phyloP scores from a whole-genome alignment of 1,284 basidiomycete genomes.

The Ustilago sp. region DNA sequence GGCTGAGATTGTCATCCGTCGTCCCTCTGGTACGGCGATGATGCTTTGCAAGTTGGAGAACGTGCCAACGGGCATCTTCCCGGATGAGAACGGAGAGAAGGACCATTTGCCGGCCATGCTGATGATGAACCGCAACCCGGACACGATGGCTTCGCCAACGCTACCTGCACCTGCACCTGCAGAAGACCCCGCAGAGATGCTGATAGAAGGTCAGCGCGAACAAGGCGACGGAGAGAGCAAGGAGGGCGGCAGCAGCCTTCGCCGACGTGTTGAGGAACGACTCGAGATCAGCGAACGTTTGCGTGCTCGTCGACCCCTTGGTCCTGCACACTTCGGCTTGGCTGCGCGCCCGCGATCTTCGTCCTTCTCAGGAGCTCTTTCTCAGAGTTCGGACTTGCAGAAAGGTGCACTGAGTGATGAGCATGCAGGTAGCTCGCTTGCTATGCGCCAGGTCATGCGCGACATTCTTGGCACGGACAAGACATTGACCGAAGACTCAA shows the following conservation, averaged over 20 bases:
- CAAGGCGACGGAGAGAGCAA: background rate
- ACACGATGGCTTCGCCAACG: slow-evolving; percentile 39
- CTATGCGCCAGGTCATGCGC: slow-evolving; percentile 55
- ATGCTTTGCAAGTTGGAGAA: slow-evolving; percentile 93
- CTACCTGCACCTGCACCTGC: slow-evolving; percentile 40
- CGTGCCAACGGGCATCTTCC: slow-evolving; percentile 71
- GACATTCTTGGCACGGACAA: slow-evolving; percentile 43
- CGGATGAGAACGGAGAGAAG: slow-evolving; percentile 72
- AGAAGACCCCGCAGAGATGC: slow-evolving; percentile 10
- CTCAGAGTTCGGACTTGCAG: slow-evolving; percentile 2
- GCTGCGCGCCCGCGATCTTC: slow-evolving; percentile 72
- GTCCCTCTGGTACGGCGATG: slow-evolving; percentile 86
- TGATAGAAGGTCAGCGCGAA: background rate
- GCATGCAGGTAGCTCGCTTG: slow-evolving; percentile 29
- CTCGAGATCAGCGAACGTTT: slow-evolving; percentile 53
- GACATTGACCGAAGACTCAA: background rate
- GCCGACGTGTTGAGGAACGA: slow-evolving; percentile 42
- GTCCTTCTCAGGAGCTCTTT: slow-evolving; percentile 77
- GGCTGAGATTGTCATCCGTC: slow-evolving; percentile 86
- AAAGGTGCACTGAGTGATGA: slow-evolving; percentile 18
- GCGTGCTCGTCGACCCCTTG: slow-evolving; percentile 38
- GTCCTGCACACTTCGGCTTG: slow-evolving; percentile 54
- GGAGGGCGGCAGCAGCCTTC: slow-evolving; percentile 21
- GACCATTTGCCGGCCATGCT: slow-evolving; percentile 79
- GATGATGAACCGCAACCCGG: slow-evolving; percentile 77